phyloP scores from a whole-genome alignment of 176 grass and related monocot species.

The Carex littledalei region DNA sequence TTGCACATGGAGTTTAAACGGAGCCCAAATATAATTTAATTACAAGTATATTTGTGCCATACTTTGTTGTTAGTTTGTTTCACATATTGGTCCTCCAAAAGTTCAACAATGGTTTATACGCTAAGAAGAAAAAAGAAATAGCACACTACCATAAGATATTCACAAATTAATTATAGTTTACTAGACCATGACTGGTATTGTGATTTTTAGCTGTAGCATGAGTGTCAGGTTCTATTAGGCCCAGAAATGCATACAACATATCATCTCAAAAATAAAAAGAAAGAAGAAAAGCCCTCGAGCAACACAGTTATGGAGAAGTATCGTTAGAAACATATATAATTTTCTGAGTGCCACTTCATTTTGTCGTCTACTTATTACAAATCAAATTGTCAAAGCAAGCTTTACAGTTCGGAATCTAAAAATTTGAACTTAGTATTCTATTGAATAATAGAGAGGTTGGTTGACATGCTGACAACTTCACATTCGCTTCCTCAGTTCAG shows the following conservation, averaged over 20 bases:
- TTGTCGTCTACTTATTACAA: background rate
- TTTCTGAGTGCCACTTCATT: background rate
- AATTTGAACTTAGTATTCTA: background rate
- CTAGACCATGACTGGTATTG: background rate
- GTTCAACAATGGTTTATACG: background rate
- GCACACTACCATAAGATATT: background rate
- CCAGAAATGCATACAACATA: background rate
- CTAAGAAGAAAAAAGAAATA: background rate
- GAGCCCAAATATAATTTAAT: background rate
- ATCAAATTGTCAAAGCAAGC: background rate
- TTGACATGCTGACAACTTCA: background rate
- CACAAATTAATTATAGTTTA: background rate
- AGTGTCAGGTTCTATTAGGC: background rate
- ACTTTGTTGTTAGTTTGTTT: background rate
- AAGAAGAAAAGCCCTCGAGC: background rate
- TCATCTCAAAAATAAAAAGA: background rate
- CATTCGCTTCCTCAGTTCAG: conserved; percentile 21
- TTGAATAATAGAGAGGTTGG: background rate
- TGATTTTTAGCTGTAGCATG: background rate
- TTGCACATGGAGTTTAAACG: background rate
- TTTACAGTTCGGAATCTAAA: background rate
- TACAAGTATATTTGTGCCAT: background rate
- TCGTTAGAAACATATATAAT: background rate
- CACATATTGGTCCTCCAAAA: background rate
- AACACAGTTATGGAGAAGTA: background rate